Evolutionary conservation across 768 basidiomycete species (phyloP), one percentile per base, ranked within the genome.

Genomic region (Pulveroboletus sp.): DNA sequence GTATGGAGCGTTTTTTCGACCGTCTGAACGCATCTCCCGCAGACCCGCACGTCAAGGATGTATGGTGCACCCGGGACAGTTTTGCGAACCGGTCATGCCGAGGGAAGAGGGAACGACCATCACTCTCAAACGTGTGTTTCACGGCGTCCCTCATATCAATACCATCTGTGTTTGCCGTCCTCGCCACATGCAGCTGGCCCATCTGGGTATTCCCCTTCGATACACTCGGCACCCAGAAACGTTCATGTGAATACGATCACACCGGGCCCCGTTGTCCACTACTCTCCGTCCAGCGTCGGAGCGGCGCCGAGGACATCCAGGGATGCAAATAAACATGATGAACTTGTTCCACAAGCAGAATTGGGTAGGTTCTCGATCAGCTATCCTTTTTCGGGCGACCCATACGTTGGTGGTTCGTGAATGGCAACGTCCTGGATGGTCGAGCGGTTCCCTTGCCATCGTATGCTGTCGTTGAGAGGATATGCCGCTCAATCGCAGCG

Each of bases 221-320:
- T 70, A 30, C 78, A 82, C 43, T 67, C 82, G 18, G 74, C 74
- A 27, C 71, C 78, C 14, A 79, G 78, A 61, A 79, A 77, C 6
- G 81, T 84, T 47, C 70, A 80, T 50, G 81, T 81, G 43, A 80
- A 81, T 55, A 72, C 67, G 1, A 12, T n/a, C 8, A 15, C 15
- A n/a, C 35, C 77, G 24, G 80, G 82, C 2, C 80, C 79, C 8
- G 75, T 83, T 40, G 72, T 77, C 36, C 57, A 82, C 82, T 0
- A 76, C 82, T 0, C 71, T 84, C 5, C 82, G 83, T 57, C 75
- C 82, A 5, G 74, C 77, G 0, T 79, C 77, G 4, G 71, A 8
- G 81, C 43, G 64, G 71, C 0, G 71, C 72, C 6, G 79, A 82
- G 31, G 69, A 79, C 57, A 82, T 81, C 79, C 78, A 82, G 51